Evolutionary conservation across 2,329 filamentous ascomycete genomes (phyloP).

Genomic region (Nothophoma quercina): DNA sequence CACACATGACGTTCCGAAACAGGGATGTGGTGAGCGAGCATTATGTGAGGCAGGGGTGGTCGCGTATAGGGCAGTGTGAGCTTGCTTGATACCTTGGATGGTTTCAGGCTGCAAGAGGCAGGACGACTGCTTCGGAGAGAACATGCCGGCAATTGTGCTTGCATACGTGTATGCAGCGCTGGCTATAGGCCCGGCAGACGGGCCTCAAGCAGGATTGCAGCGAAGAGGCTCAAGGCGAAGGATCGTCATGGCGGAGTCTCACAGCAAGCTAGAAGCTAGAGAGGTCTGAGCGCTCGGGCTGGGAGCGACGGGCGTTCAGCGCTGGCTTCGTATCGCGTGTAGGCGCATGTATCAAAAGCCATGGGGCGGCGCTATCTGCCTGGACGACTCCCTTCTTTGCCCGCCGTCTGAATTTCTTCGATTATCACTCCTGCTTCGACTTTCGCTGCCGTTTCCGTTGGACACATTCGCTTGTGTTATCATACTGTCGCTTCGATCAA

Average conservation of each 20-base stretch:
- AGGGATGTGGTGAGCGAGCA: constrained; percentile 10
- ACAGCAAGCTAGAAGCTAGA: constrained; percentile 1
- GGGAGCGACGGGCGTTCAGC: constrained; percentile 16
- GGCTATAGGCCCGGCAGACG: not conserved
- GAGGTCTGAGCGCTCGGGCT: constrained; percentile 13
- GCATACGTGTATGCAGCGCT: not conserved
- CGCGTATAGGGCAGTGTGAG: not conserved
- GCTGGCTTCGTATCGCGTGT: constrained; percentile 16
- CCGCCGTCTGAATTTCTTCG: constrained; percentile 5
- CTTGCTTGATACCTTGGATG: constrained; percentile 5
- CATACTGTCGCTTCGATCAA: constrained; percentile 5
- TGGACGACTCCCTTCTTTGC: constrained; percentile 11
- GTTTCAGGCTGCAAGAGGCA: constrained; percentile 6
- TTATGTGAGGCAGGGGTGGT: not conserved
- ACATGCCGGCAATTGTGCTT: not conserved
- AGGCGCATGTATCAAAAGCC: constrained; percentile 17
- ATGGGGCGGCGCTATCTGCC: constrained; percentile 5
- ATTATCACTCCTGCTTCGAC: not conserved
- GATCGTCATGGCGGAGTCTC: constrained; percentile 15
- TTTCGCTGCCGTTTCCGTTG: not conserved
- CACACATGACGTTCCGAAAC: constrained; percentile 27
- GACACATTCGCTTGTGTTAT: constrained; percentile 15
- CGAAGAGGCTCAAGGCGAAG: constrained; percentile 15
- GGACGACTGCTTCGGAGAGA: not conserved
- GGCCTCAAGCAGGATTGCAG: not conserved